These are phyloP conservation scores for Hydrangea macrophylla DNA, from an alignment of 148 eudicot species.

Conservation along the genomic window DNA sequence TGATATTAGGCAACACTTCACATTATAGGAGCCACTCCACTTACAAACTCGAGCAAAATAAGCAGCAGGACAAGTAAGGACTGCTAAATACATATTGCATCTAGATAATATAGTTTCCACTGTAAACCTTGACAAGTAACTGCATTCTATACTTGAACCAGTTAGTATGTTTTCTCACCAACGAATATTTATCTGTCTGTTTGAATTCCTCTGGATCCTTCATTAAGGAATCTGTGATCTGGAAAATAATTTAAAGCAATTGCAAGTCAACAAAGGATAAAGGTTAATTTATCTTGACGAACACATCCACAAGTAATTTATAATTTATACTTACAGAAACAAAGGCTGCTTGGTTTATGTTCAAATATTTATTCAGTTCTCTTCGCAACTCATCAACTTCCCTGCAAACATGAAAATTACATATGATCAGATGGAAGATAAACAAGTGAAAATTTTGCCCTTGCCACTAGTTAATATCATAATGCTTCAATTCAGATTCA, in stretches of 20 bases:
- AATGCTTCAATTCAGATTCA: neutral
- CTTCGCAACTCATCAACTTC: constrained; percentile 32
- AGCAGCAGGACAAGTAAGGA: neutral
- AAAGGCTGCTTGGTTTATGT: constrained; percentile 20
- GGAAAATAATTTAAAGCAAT: neutral
- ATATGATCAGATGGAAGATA: neutral
- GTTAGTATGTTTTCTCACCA: constrained; percentile 8
- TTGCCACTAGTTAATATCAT: neutral
- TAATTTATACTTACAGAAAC: constrained; percentile 21
- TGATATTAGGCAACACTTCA: neutral
- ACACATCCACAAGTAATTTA: neutral
- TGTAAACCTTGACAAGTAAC: neutral
- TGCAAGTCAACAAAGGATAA: constrained; percentile 4
- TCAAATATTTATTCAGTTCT: constrained; percentile 20
- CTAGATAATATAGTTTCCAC: neutral
- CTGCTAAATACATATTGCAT: neutral
- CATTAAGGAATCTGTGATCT: constrained; percentile 14
- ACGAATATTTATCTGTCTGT: constrained; percentile 17
- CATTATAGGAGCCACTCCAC: neutral
- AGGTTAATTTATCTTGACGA: constrained; percentile 1
- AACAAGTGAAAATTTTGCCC: neutral
- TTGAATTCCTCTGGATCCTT: constrained; percentile 17
- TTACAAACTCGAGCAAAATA: neutral
- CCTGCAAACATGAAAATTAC: constrained; percentile 19
- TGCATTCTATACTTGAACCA: neutral